phyloP scores from a whole-genome alignment of 495 filamentous ascomycete genomes.

The Penicillium roqueforti region DNA sequence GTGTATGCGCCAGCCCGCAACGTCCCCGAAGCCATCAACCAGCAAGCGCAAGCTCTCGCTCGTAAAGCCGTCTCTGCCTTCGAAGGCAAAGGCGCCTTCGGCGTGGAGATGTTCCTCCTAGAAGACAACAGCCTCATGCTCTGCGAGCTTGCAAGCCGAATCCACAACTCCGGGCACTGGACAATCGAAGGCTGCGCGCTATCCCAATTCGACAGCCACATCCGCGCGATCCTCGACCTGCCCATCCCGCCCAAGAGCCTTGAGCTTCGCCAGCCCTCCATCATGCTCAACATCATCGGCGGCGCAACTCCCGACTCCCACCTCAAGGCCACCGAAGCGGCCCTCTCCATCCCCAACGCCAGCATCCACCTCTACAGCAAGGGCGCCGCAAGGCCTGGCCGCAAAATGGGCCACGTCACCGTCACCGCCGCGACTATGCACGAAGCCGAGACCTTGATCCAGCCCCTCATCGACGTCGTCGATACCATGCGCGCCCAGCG shows the following conservation, averaged over 20 bases:
- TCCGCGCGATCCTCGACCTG: conserved; percentile 78
- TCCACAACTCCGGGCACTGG: conserved; percentile 96
- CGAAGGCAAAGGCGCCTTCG: conserved; percentile 88
- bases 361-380: conserved; percentile 91
- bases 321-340: conserved; percentile 57
- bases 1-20: conserved; percentile 80
- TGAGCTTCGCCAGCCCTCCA: conserved; percentile 59
- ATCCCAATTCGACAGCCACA: conserved; percentile 89
- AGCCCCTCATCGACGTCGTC: conserved; percentile 59
- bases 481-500: conserved; percentile 63
- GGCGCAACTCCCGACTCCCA: conserved; percentile 68
- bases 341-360: conserved; percentile 57
- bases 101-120: conserved; percentile 95
- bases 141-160: conserved; percentile 92
- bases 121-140: conserved; percentile 68
- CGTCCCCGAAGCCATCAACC: conserved; percentile 56
- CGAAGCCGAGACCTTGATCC: conserved; percentile 66
- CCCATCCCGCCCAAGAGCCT: conserved; percentile 61
- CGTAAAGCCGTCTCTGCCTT: conserved; percentile 73
- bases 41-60: conserved; percentile 71
- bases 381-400: conserved; percentile 70
- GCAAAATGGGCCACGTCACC: conserved; percentile 96
- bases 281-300: conserved; percentile 97
- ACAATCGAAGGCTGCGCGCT: conserved; percentile 90
- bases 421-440: conserved; percentile 63